A percentile compares a stretch with the other conserved stretches of the same genome.
These are phyloP conservation scores for Calonectria pseudoreteaudii DNA, from an alignment of 2,329 filamentous ascomycete species.

Conservation along the genomic window DNA sequence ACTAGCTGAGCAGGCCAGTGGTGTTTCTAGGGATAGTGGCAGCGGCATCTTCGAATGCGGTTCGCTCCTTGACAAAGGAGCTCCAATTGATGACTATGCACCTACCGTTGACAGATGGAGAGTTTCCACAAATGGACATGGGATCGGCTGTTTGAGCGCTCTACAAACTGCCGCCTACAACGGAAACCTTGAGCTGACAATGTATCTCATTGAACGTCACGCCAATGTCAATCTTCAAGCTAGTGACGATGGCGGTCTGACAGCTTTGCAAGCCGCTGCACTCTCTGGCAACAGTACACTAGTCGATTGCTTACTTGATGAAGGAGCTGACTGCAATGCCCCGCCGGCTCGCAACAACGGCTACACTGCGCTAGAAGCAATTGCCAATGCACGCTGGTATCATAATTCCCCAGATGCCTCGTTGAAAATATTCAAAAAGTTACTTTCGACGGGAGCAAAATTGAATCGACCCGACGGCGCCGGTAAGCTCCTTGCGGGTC, in stretches of 20 bases:
- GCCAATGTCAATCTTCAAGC: slow-evolving; percentile 1
- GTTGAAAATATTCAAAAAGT: not conserved
- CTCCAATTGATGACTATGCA: not conserved
- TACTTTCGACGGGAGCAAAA: not conserved
- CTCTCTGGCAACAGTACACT: not conserved
- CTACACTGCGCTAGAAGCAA: not conserved
- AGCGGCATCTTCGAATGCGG: not conserved
- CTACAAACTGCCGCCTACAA: not conserved
- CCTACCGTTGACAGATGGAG: not conserved
- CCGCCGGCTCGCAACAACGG: not conserved
- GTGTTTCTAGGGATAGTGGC: not conserved
- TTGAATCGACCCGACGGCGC: not conserved
- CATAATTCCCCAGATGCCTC: not conserved
- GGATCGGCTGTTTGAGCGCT: not conserved
- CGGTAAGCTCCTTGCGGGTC: not conserved
- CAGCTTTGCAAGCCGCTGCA: slow-evolving; percentile 1
- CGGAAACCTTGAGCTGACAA: not conserved
- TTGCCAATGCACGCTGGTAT: not conserved
- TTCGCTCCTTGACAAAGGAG: not conserved
- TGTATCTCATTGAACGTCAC: not conserved
- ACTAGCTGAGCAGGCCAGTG: not conserved
- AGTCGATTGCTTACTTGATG: not conserved
- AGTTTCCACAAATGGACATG: not conserved
- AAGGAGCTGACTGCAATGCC: not conserved
- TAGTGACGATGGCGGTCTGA: not conserved